Evolutionary conservation across 2,329 filamentous ascomycete species (phyloP).

Genomic region (Colletotrichum karsti): DNA sequence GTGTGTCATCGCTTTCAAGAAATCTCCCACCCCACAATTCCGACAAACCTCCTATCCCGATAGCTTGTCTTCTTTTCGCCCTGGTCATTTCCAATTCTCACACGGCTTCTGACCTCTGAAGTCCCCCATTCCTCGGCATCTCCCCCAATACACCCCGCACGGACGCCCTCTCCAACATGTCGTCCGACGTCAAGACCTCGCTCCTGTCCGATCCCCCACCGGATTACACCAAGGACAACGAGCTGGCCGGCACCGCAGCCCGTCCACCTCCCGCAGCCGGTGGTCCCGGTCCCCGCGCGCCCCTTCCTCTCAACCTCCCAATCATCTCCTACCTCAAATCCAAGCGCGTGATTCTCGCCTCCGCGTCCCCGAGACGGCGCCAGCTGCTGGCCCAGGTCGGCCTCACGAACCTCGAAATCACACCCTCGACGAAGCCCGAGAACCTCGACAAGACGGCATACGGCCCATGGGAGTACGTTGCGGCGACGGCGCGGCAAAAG

Average conservation of each 20-base stretch:
- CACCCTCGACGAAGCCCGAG: constrained; percentile 85
- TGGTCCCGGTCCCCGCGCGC: constrained; percentile 49
- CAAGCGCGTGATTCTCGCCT: constrained; percentile 89
- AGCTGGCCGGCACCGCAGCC: constrained; percentile 28
- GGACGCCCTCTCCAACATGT: background rate
- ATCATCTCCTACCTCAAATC: constrained; percentile 79
- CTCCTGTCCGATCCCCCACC: constrained; percentile 49
- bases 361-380: constrained; percentile 84
- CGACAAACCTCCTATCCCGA: constrained; percentile 2
- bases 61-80: background rate
- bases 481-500: constrained; percentile 86
- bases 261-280: constrained; percentile 30
- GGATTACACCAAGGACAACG: constrained; percentile 55
- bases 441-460: constrained; percentile 80
- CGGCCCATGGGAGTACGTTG: constrained; percentile 89
- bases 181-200: constrained; percentile 1
- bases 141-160: background rate
- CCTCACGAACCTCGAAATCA: constrained; percentile 82
- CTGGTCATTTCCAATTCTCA: background rate
- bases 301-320: constrained; percentile 79
- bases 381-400: constrained; percentile 83
- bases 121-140: background rate
- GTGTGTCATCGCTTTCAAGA: constrained; percentile 11
- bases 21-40: constrained; percentile 20
- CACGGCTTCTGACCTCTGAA: background rate